Percentiles rank a stretch among this genome's conserved stretches.
phyloP scores from a whole-genome alignment of 2,329 filamentous ascomycete species.

The Arthrobotrys sinensis region DNA sequence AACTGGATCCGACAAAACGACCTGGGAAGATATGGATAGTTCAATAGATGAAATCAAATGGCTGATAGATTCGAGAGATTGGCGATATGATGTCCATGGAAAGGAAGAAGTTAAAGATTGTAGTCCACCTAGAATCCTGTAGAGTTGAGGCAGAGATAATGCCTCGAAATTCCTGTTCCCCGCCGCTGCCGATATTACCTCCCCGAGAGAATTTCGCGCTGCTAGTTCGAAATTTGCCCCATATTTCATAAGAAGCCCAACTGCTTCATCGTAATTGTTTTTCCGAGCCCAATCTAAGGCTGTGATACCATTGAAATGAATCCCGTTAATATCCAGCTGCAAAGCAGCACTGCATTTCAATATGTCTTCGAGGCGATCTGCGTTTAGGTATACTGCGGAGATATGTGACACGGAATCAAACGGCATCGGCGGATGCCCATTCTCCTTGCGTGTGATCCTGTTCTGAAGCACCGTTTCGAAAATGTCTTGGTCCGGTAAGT shows the following conservation, averaged over 20 bases:
- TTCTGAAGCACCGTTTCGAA: neutral
- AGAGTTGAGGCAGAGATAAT: no score
- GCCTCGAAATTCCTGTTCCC: no score
- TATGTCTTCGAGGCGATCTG: neutral
- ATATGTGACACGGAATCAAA: slow-evolving; percentile 10
- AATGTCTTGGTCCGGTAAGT: neutral
- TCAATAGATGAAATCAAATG: neutral
- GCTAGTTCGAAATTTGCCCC: neutral
- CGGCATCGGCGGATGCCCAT: neutral
- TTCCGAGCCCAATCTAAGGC: slow-evolving; percentile 1
- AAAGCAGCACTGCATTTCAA: slow-evolving; percentile 15
- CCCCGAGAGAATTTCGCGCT: no score
- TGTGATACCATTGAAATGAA: neutral
- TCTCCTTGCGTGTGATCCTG: neutral
- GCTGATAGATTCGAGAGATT: slow-evolving; percentile 3
- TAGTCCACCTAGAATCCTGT: neutral
- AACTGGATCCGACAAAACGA: neutral
- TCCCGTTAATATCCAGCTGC: slow-evolving; percentile 1
- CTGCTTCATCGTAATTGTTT: no score
- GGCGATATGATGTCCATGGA: slow-evolving; percentile 23
- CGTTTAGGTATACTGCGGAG: no score
- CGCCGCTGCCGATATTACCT: no score
- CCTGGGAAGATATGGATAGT: neutral
- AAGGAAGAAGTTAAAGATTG: neutral
- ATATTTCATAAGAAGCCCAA: neutral